Percentiles rank a stretch among this genome's conserved stretches.
phyloP scores from a whole-genome alignment of 768 basidiomycete species.

The Tylopilus sp. region DNA sequence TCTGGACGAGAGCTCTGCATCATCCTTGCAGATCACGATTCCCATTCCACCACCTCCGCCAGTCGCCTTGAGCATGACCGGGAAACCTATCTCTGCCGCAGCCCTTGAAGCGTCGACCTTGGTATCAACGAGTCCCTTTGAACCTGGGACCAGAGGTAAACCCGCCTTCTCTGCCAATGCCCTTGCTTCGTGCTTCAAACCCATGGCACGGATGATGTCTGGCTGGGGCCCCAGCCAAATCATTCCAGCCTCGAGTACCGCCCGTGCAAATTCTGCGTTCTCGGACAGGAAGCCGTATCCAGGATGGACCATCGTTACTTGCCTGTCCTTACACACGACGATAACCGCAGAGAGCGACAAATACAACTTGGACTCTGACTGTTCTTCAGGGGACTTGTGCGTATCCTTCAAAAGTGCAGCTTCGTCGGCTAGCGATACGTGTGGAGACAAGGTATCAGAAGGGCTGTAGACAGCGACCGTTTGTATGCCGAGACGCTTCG shows the following conservation, averaged over 20 bases:
- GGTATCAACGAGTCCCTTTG: conserved; percentile 42
- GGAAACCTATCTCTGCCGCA: conserved; percentile 48
- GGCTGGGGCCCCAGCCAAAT: conserved; percentile 57
- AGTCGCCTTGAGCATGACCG: conserved; percentile 65
- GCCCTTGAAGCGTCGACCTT: conserved; percentile 40
- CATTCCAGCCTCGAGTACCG: conserved; percentile 46
- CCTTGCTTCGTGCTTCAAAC: conserved; percentile 59
- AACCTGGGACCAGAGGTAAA: conserved; percentile 57
- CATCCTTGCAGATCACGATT: conserved; percentile 48
- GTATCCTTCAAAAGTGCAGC: conserved; percentile 35
- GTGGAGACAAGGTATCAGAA: conserved; percentile 55
- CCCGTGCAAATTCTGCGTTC: conserved; percentile 52
- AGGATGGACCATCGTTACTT: conserved; percentile 54
- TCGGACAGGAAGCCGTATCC: conserved; percentile 69
- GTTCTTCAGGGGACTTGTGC: not conserved
- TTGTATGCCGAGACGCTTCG: conserved; percentile 45
- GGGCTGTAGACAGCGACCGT: conserved; percentile 60
- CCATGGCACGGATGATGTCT: conserved; percentile 50
- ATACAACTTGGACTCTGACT: conserved; percentile 45
- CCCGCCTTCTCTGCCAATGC: conserved; percentile 43
- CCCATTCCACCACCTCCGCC: conserved; percentile 73
- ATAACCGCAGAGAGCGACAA: conserved; percentile 39
- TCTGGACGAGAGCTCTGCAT: conserved; percentile 34
- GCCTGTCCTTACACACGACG: conserved; percentile 37
- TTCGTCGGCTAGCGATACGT: conserved; percentile 56